Evolutionary conservation across 2,329 filamentous ascomycete species (phyloP), one percentile per base, ranked within the genome.

Genomic region (Lachnellula cervina): DNA sequence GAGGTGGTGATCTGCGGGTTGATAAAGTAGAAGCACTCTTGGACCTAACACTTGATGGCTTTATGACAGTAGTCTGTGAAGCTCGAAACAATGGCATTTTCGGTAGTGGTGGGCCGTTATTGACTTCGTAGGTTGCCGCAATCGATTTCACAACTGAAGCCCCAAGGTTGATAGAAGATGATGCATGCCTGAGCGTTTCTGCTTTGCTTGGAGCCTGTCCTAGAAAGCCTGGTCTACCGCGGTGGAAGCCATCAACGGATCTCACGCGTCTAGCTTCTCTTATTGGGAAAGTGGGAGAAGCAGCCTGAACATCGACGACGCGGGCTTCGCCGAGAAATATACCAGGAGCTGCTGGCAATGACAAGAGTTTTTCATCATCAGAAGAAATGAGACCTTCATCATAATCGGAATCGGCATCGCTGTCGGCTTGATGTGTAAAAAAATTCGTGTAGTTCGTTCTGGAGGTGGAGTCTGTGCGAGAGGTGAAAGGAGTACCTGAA

Each of bases 21-120:
- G 19, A 7, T 19, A 6, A 5, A 44, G 16, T 44, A 21, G 42
- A 19, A 19, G 11, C 11, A 19, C 42, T 44, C 16, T 9, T 44
- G 11, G 19, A 51, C 2, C 51, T 49, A 23, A 19, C 21, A 11
- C 35, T 60, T 53, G 38, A 68, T 68, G 64, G 66, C 46, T 52
- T 65, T n/a, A 52, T 66, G 32, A 71, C 69, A 1, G 63, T 69
- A 8, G 65, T 70, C 40, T 66, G 59, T 9, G 62, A 67, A 32
- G 67, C 67, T 38, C 64, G 67, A 19, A 69, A 52, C 42, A 70
- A 69, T 13, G 61, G 60, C 37, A 63, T 62, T 28, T 63, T 62
- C 4, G 67, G 66, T 19, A 69, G 49, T 46, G 57, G 43, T 64
- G 55, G 40, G 51, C 55, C 51, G n/a, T 49, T 47, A 16, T 43